phyloP scores from a whole-genome alignment of 768 basidiomycete species.

The Suillus alpinus region DNA sequence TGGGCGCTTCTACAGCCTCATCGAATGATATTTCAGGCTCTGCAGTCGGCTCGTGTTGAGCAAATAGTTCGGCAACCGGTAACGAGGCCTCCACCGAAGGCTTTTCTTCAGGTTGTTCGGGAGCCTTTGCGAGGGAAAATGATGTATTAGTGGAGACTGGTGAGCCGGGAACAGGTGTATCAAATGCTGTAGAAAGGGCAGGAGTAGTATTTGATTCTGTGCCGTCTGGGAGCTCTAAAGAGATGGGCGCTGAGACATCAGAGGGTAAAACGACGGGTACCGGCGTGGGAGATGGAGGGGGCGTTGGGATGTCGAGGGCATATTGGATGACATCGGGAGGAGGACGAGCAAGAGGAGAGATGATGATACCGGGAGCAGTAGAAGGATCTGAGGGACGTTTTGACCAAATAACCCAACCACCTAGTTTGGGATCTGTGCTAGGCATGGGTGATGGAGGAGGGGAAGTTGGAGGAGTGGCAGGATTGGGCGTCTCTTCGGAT shows the following conservation, averaged over 20 bases:
- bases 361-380: conserved; percentile 66
- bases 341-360: conserved; percentile 61
- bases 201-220: conserved; percentile 50
- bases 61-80: background rate
- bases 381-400: conserved; percentile 64
- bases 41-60: conserved; percentile 7
- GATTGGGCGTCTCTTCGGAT: conserved; percentile 18
- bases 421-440: conserved; percentile 7
- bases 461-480: conserved; percentile 12
- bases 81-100: background rate
- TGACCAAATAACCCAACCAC: conserved; percentile 67
- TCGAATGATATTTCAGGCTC: conserved; percentile 14
- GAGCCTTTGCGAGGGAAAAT: conserved; percentile 37
- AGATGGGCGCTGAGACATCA: background rate
- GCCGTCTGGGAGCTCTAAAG: conserved; percentile 32
- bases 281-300: conserved; percentile 41
- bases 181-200: conserved; percentile 47
- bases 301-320: conserved; percentile 54
- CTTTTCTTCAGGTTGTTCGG: conserved; percentile 6
- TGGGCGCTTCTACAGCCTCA: conserved; percentile 11
- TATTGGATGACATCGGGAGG: conserved; percentile 54
- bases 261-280: conserved; percentile 2
- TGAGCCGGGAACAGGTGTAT: conserved; percentile 48
- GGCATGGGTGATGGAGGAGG: background rate
- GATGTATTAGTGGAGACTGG: conserved; percentile 63